These are phyloP conservation scores for Furcasterigmium sp. DNA, from an alignment of 2,329 filamentous ascomycete genomes.

Conservation along the genomic window DNA sequence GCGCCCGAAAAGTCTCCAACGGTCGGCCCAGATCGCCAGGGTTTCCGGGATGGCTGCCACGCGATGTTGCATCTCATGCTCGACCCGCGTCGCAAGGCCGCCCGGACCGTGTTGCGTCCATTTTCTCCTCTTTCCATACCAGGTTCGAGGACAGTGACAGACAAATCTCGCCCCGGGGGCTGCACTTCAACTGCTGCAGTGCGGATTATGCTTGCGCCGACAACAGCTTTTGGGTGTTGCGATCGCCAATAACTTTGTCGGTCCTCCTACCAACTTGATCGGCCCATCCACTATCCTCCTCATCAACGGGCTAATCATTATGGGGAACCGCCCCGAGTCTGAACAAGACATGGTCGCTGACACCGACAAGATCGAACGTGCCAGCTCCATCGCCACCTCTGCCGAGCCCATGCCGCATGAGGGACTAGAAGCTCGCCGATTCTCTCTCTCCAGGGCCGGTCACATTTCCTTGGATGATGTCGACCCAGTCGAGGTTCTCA, in stretches of 20 bases:
- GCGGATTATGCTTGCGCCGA: no score
- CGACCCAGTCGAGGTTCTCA: conserved; percentile 47
- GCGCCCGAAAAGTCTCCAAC: no score
- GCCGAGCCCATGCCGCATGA: conserved; percentile 14
- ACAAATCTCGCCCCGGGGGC: no score
- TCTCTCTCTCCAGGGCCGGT: conserved; percentile 26
- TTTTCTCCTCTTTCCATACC: not conserved
- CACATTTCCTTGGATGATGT: conserved; percentile 45
- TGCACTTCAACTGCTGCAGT: no score
- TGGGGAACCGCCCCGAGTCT: not conserved
- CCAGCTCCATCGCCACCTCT: conserved; percentile 25
- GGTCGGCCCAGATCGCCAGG: not conserved
- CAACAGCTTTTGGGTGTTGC: no score
- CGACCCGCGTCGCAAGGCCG: not conserved
- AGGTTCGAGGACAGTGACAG: no score
- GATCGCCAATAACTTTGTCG: no score
- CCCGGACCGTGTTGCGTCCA: not conserved
- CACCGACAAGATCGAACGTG: conserved; percentile 24
- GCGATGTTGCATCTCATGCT: not conserved
- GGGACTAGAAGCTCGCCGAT: conserved; percentile 11
- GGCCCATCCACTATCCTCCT: no score
- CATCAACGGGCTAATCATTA: no score
- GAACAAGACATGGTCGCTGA: conserved; percentile 9
- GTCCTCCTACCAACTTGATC: no score
- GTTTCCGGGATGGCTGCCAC: not conserved